A percentile compares a stretch with the other conserved stretches of the same genome.
phyloP scores from a whole-genome alignment of 2,329 filamentous ascomycete species.

The Coniochaeta pulveracea region DNA sequence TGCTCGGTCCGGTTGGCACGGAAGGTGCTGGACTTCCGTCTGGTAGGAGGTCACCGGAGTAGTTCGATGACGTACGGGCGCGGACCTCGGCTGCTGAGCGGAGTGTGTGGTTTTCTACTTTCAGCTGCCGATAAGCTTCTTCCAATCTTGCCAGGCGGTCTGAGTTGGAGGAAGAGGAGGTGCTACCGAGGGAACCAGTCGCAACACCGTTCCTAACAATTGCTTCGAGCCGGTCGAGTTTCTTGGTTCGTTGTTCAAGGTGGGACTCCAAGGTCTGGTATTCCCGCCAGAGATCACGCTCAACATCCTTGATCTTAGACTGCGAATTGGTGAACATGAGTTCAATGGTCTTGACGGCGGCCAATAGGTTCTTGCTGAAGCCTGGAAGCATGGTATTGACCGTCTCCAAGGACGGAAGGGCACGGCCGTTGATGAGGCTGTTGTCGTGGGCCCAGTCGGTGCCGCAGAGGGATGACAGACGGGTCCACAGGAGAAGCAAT shows the following conservation, averaged over 20 bases:
- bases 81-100: conserved; percentile 51
- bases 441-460: conserved; percentile 87
- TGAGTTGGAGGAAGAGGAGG: conserved; percentile 31
- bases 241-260: conserved; percentile 69
- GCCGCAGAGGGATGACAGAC: conserved; percentile 75
- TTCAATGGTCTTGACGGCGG: conserved; percentile 81
- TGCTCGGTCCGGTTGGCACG: conserved; percentile 42
- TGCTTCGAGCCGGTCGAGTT: conserved; percentile 77
- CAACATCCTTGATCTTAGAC: conserved; percentile 69
- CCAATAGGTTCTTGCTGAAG: conserved; percentile 81
- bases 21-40: conserved; percentile 37
- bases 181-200: conserved; percentile 25
- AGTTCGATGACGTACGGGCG: conserved; percentile 31
- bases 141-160: conserved; percentile 41
- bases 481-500: conserved; percentile 81
- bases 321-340: conserved; percentile 68
- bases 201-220: conserved; percentile 58
- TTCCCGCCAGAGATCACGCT: conserved; percentile 81
- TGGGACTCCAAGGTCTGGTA: conserved; percentile 78
- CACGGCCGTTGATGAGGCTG: conserved; percentile 76
- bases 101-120: conserved; percentile 59
- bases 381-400: conserved; percentile 76
- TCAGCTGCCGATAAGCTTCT: conserved; percentile 50
- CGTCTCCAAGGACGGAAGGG: conserved; percentile 71
- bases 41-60: conserved; percentile 24